Conservation (phyloP, 2,329 filamentous ascomycete species). For the Stachybotrys chartarum region DNA sequence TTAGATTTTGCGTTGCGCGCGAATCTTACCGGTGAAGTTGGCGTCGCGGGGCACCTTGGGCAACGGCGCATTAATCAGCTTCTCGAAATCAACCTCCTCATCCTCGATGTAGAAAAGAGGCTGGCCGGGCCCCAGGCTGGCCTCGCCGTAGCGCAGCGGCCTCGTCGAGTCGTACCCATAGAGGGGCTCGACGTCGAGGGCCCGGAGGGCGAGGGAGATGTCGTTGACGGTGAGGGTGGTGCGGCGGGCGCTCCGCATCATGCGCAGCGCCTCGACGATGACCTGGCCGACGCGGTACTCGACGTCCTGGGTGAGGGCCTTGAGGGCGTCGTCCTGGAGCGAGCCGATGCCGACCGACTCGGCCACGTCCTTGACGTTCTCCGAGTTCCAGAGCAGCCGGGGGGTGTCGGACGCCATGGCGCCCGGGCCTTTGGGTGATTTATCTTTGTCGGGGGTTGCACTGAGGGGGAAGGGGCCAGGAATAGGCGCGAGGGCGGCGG, state of each 20-base stretch:
- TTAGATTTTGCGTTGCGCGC: too few relatives aligned
- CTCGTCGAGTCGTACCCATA: slow-evolving; percentile 94
- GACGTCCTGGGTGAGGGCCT: slow-evolving; percentile 84
- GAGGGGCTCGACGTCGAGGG: slow-evolving; percentile 87
- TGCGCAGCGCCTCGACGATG: slow-evolving; percentile 86
- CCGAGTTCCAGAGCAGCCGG: slow-evolving; percentile 83
- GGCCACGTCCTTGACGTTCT: slow-evolving; percentile 92
- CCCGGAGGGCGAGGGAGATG: slow-evolving; percentile 74
- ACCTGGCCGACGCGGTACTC: slow-evolving; percentile 94
- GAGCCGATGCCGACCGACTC: slow-evolving; percentile 86
- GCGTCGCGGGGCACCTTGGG: slow-evolving; percentile 93
- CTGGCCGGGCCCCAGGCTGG: slow-evolving; percentile 86
- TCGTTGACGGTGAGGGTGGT: slow-evolving; percentile 86
- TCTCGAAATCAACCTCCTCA: slow-evolving; percentile 98
- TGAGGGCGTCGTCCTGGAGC: slow-evolving; percentile 78
- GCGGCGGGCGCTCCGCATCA: slow-evolving; percentile 87
- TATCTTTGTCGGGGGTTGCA: background rate
- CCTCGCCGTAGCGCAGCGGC: slow-evolving; percentile 86
- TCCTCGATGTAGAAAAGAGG: slow-evolving; percentile 96
- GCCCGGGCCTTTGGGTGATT: background rate
- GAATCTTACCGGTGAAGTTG: slow-evolving; percentile 69
- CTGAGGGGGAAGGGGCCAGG: background rate
- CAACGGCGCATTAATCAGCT: slow-evolving; percentile 91
- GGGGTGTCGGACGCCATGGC: slow-evolving; percentile 31
- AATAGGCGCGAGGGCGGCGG: too few relatives aligned